Evolutionary conservation across 2,329 filamentous ascomycete genomes (phyloP), one percentile per base, ranked within the genome.

Genomic region (Sphaerulina vaccinii): DNA sequence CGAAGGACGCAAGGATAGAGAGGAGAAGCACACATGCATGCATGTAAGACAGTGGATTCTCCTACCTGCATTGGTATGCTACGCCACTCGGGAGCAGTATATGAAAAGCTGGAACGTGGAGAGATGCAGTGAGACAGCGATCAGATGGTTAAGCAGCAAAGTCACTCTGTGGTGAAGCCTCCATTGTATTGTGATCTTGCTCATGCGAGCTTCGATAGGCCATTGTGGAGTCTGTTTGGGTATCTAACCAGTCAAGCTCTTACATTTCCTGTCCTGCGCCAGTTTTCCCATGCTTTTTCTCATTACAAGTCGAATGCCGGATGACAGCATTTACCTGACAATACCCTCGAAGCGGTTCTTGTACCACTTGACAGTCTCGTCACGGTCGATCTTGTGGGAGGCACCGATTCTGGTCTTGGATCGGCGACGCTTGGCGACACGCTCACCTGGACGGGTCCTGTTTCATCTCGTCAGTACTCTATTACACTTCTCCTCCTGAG

Each of bases 331-430:
- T 89, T 95, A 97, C 82, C 93, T 87, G 80, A 99, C 90, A 75
- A 97, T 97, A 75, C 92, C 93, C 75, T 97, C 90, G 85, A 96
- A 96, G 78, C 90, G 86, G 75, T 82, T 85, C 83, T 88, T 88
- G 83, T 87, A 99, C 93, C 93, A 99, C 83, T 91, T 95, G 80
- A 97, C 79, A 71, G 91, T 96, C 85, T 99, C 93, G 63, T 84
- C 78, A 73, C 90, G 87, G 85, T 84, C 89, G 85, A 99, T 96
- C 73, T 85, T 84, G 88, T 99, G 93, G 77, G 78, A 82, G 72
- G 88, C 74, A 73, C 93, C 93, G 73, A 99, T 86, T 71, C 78
- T 83, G 81, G 84, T 81, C 85, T 95, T 88, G 80, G 81, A 85
- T 72, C 92, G 90, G 75, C 92, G 87, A 73, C 93, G 90, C 82